Conservation (phyloP, 768 basidiomycete genomes). For the Gloeostereum incarnatum region DNA sequence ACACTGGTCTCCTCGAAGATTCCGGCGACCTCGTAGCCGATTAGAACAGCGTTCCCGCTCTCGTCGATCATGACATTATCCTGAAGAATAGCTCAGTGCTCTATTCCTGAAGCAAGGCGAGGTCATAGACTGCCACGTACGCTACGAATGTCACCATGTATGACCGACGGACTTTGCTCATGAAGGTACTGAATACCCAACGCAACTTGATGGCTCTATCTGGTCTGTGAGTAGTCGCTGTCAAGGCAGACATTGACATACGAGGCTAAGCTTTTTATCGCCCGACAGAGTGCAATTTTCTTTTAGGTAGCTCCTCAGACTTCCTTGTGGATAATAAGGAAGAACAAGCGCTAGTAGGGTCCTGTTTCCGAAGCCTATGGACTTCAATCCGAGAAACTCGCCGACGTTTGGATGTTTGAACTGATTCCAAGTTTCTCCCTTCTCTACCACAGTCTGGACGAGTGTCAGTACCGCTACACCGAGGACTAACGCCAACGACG, state of each 20-base stretch:
- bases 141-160: neutral
- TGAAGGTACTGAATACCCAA: neutral
- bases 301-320: neutral
- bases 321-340: neutral
- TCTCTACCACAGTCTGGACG: too few species aligned
- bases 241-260: neutral
- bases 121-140: neutral
- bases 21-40: neutral
- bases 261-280: neutral
- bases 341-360: neutral
- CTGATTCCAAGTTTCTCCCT: too few species aligned
- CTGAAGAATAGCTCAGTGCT: neutral
- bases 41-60: neutral
- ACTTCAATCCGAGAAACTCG: too few species aligned
- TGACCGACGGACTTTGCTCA: neutral
- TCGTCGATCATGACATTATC: neutral
- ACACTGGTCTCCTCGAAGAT: neutral
- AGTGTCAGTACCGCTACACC: too few species aligned
- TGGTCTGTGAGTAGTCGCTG: neutral
- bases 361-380: too few species aligned
- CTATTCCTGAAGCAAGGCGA: too few species aligned
- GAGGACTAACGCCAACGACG: too few species aligned
- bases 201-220: neutral
- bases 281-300: neutral
- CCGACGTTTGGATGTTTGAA: too few species aligned